These are phyloP conservation scores for Collybia sp. DNA, from an alignment of 768 basidiomycete species.

Conservation along the genomic window DNA sequence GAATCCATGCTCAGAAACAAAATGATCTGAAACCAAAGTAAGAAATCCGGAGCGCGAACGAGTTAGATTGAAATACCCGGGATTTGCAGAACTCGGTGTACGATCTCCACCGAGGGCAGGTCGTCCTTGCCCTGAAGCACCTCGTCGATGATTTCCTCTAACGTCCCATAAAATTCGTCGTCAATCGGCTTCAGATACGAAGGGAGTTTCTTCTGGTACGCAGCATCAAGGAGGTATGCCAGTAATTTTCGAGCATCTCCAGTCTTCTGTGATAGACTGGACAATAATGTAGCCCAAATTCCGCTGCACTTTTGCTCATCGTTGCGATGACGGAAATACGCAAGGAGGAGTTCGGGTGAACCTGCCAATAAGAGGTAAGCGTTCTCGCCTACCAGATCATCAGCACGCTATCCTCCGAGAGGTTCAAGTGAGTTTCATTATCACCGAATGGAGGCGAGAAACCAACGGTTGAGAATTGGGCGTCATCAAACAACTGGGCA, in stretches of 20 bases:
- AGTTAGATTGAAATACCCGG: slow-evolving; percentile 27
- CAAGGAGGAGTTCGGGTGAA: slow-evolving; percentile 40
- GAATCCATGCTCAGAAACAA: slow-evolving; percentile 29
- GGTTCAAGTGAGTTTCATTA: background rate
- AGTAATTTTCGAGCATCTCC: slow-evolving; percentile 25
- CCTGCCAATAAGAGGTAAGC: slow-evolving; percentile 32
- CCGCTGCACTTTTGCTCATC: slow-evolving; percentile 19
- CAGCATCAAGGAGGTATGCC: slow-evolving; percentile 35
- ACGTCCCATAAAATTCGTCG: slow-evolving; percentile 39
- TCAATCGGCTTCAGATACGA: slow-evolving; percentile 36
- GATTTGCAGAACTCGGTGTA: slow-evolving; percentile 32
- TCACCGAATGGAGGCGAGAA: background rate
- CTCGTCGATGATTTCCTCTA: slow-evolving; percentile 33
- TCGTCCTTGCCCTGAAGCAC: slow-evolving; percentile 24
- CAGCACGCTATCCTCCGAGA: slow-evolving; percentile 32
- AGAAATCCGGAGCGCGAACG: background rate
- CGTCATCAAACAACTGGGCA: slow-evolving; percentile 41
- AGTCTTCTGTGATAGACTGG: slow-evolving; percentile 29
- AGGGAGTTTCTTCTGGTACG: slow-evolving; percentile 33
- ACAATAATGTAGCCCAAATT: slow-evolving; percentile 49
- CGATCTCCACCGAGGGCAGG: slow-evolving; percentile 18
- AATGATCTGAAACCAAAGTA: slow-evolving; percentile 20
- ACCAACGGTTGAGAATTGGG: slow-evolving; percentile 38
- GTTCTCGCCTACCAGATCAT: slow-evolving; percentile 35
- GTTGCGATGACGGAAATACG: slow-evolving; percentile 46